Conservation (phyloP, 805 yeast species). For the Hermanozyma aechmeae region DNA sequence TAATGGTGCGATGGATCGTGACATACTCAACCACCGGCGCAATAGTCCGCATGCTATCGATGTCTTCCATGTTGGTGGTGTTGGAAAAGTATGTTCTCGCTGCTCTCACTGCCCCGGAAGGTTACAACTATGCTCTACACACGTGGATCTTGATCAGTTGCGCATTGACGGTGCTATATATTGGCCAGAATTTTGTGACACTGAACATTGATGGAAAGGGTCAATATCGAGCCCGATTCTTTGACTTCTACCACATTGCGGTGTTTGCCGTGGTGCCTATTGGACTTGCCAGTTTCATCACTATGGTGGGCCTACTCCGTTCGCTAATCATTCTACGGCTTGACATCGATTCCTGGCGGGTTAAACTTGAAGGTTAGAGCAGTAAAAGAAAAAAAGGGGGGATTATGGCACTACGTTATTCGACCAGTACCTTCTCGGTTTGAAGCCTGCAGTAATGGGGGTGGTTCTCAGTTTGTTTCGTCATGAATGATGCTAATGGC, state of each 20-base stretch:
- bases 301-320: slow-evolving; percentile 79
- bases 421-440: no score
- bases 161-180: slow-evolving; percentile 68
- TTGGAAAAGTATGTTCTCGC: slow-evolving; percentile 60
- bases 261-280: slow-evolving; percentile 98
- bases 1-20: slow-evolving; percentile 91
- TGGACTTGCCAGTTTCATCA: slow-evolving; percentile 86
- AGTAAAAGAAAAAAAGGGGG: no score
- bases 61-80: slow-evolving; percentile 65
- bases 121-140: slow-evolving; percentile 66
- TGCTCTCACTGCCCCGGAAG: slow-evolving; percentile 50
- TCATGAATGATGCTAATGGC: no score
- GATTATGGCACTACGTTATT: no score
- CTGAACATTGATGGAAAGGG: slow-evolving; percentile 53
- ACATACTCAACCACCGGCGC: slow-evolving; percentile 85
- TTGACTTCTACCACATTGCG: slow-evolving; percentile 79
- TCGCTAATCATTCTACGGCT: slow-evolving; percentile 66
- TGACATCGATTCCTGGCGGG: no score
- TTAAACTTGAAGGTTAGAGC: no score
- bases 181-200: slow-evolving; percentile 81
- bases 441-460: no score
- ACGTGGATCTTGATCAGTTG: slow-evolving; percentile 92
- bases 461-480: no score
- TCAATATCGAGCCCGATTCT: slow-evolving; percentile 47
- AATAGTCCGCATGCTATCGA: slow-evolving; percentile 73